Base-by-base conservation (phyloP, 257 asterid genomes). In the Ilex aquifolium region DNA sequence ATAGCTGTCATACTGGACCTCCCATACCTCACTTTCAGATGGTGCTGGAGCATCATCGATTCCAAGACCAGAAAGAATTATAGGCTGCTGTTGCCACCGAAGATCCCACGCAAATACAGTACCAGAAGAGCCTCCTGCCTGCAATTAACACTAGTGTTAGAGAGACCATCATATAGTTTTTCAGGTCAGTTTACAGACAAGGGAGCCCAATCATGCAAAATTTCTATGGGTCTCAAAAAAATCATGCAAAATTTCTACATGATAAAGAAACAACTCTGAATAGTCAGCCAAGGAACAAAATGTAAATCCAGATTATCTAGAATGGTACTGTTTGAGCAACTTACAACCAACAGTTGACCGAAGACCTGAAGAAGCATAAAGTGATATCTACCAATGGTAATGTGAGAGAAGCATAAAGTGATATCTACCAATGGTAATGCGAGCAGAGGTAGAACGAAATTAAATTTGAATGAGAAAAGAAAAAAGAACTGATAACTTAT, bases 71-170 rank as follows among this genome's bases (percentile, higher is more conserved):
- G 89, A 80, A 59, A 91, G 81, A 55, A 85, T 49, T 74, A 83
- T 62, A 31, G 95, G 84, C 70, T 89, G 85, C 54, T 84, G 80
- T 57, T 89, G 96, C 78, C 79, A 75, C 60, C 98, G 97, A 60
- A 76, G 86, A 67, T 91, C 98, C 98, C 98, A 91, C 68, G 95
- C 95, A 83, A 91, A 91, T 58, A 91, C 84, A 51, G 81, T 83
- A 72, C 98, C 97, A 56, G 86, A 76, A 60, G 98, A 88, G 75
- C 98, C 98, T 83, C 98, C 98, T 77, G 97, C 97, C 98, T 91
- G 85, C 65, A 67, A 54, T 65, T 39, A 64, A 49, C 62, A 65
- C 62, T 72, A 30, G 71, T 21, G 21, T 61, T 61, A 32, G 63
- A 59, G 63, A 70, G 64, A 66, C 58, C 53, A 7, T 40, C 50